Evolutionary conservation across 148 eudicot species (phyloP).

Genomic region (Camellia sinensis): DNA sequence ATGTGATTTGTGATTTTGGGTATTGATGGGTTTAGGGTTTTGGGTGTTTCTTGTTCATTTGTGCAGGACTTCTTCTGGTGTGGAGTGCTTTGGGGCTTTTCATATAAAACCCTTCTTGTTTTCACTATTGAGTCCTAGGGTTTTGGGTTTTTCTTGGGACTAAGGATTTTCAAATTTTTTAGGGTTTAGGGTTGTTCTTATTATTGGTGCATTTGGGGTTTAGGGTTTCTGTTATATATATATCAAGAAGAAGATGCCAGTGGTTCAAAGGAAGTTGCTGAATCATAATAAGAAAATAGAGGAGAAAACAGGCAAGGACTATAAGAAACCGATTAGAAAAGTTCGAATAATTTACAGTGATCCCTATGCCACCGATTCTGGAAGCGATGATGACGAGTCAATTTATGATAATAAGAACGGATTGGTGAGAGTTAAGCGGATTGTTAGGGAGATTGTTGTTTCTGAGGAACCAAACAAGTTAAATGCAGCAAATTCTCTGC

Average conservation of each 20-base stretch:
- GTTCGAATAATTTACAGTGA: constrained; percentile 18
- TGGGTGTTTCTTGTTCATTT: constrained; percentile 3
- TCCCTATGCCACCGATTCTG: constrained; percentile 25
- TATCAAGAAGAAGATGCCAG: constrained; percentile 21
- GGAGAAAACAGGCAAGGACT: constrained; percentile 11
- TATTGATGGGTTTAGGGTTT: constrained; percentile 5
- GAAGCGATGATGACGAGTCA: constrained; percentile 11
- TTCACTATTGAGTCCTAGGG: constrained; percentile 2
- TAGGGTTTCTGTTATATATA: not conserved
- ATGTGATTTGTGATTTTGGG: not conserved
- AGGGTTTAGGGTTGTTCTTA: not conserved
- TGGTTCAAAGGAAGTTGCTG: constrained; percentile 9
- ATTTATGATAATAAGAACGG: not conserved
- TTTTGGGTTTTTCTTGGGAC: constrained; percentile 11
- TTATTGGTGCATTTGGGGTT: not conserved
- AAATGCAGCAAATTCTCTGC: not conserved
- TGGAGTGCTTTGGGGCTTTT: constrained; percentile 25
- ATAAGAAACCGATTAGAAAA: constrained; percentile 5
- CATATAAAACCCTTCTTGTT: constrained; percentile 19
- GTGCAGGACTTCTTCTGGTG: constrained; percentile 28
- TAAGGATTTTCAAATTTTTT: not conserved
- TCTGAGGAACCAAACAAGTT: not conserved
- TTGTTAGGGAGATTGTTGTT: constrained; percentile 11
- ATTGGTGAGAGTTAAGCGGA: constrained; percentile 11
- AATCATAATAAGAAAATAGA: constrained; percentile 9